A percentile compares a stretch with the other conserved stretches of the same genome.
Evolutionary conservation across 768 basidiomycete species (phyloP).

Genomic region (Thelephora aurantiotincta): DNA sequence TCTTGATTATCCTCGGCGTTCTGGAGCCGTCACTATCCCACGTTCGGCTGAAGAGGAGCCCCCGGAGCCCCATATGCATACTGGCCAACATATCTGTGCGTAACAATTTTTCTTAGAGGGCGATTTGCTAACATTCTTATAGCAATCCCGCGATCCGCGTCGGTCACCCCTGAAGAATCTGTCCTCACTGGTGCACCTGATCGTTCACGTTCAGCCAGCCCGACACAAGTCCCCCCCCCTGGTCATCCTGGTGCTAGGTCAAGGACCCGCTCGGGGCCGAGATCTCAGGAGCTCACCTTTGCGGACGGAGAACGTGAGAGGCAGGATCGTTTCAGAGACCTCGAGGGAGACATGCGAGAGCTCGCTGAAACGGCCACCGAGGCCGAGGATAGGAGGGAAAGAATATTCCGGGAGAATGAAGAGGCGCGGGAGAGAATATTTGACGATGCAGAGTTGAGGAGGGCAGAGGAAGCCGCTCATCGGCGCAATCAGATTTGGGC

Average conservation of each 20-base stretch:
- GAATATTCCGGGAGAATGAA: constrained; percentile 49
- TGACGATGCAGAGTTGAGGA: constrained; percentile 39
- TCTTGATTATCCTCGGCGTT: too few relatives aligned
- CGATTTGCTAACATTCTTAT: too few relatives aligned
- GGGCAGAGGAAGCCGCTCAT: constrained; percentile 41
- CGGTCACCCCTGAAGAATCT: too few relatives aligned
- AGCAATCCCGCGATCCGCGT: too few relatives aligned
- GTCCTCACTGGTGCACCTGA: too few relatives aligned
- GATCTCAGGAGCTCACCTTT: constrained; percentile 12
- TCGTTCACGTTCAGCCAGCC: background rate
- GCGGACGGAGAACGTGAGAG: constrained; percentile 34
- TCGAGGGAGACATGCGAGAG: constrained; percentile 34
- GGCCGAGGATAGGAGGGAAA: constrained; percentile 51
- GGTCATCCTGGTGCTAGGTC: background rate
- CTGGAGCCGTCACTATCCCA: too few relatives aligned
- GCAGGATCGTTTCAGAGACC: constrained; percentile 40
- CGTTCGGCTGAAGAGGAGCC: too few relatives aligned
- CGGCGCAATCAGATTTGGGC: constrained; percentile 30
- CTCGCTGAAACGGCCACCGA: constrained; percentile 35
- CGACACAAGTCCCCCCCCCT: background rate
- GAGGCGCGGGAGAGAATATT: constrained; percentile 51
- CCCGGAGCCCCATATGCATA: background rate
- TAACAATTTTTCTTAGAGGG: background rate
- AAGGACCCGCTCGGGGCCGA: constrained; percentile 11
- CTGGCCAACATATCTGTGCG: background rate